Evolutionary conservation across 306 rosid genomes (phyloP).

Genomic region (Trichosanthes cucumerina): DNA sequence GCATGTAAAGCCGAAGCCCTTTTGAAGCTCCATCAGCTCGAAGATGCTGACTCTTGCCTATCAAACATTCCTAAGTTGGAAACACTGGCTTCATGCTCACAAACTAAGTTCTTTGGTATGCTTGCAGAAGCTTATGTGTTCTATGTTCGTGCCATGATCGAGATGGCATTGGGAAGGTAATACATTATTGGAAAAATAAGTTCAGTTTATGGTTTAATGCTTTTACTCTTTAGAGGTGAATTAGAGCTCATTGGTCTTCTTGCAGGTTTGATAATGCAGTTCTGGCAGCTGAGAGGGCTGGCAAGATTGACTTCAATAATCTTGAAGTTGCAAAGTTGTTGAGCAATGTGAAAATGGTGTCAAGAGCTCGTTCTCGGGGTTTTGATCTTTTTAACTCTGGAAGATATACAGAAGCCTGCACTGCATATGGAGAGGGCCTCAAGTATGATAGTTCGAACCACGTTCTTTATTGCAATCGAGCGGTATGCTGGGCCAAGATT

Average conservation of each 20-base stretch:
- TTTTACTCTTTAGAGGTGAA: constrained; percentile 13
- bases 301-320: constrained; percentile 38
- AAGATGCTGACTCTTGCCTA: constrained; percentile 56
- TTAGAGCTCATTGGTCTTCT: constrained; percentile 21
- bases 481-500: constrained; percentile 87
- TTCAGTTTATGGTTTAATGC: neutral
- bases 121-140: constrained; percentile 63
- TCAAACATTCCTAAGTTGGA: constrained; percentile 49
- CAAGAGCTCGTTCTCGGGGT: constrained; percentile 67
- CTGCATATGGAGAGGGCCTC: constrained; percentile 90
- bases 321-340: constrained; percentile 46
- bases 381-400: constrained; percentile 65
- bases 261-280: constrained; percentile 87
- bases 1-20: constrained; percentile 77
- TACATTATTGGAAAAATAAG: neutral
- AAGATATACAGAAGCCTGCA: constrained; percentile 66
- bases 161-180: constrained; percentile 95
- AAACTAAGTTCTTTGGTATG: constrained; percentile 61
- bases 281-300: constrained; percentile 57
- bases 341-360: constrained; percentile 57
- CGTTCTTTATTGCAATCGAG: constrained; percentile 82
- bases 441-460: constrained; percentile 52
- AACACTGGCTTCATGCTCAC: constrained; percentile 39
- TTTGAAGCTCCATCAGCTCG: constrained; percentile 63
- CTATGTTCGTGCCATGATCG: constrained; percentile 60